phyloP scores from a whole-genome alignment of 2,329 filamentous ascomycete genomes.

The Pseudogymnoascus destructans region DNA sequence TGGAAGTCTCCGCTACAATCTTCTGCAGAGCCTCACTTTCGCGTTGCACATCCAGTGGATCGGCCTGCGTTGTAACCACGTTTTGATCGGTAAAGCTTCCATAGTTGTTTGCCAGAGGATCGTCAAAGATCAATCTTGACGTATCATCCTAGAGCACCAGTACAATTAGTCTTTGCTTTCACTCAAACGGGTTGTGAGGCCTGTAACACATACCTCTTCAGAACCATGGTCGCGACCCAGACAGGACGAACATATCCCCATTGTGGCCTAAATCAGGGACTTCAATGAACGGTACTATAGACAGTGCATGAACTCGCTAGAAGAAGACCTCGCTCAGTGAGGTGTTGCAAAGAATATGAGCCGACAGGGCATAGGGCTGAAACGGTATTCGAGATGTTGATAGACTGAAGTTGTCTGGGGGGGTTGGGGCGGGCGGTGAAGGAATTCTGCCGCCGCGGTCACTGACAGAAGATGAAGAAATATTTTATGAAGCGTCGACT shows the following conservation, averaged over 20 bases:
- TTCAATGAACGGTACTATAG: not conserved
- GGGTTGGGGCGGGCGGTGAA: not conserved
- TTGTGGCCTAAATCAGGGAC: constrained; percentile 21
- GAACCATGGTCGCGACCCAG: constrained; percentile 38
- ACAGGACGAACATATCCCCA: constrained; percentile 51
- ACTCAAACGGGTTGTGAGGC: constrained; percentile 10
- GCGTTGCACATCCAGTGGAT: constrained; percentile 48
- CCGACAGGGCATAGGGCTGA: not conserved
- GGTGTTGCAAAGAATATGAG: constrained; percentile 2
- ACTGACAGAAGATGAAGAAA: not conserved
- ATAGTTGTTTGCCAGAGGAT: constrained; percentile 45
- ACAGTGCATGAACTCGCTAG: not conserved
- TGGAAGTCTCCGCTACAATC: constrained; percentile 50
- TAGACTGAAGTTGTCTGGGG: not conserved
- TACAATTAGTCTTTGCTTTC: not conserved
- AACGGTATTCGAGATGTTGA: not conserved
- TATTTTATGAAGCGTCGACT: not conserved
- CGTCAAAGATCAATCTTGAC: constrained; percentile 46
- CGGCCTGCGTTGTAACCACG: constrained; percentile 38
- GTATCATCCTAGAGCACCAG: constrained; percentile 21
- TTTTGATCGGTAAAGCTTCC: constrained; percentile 48
- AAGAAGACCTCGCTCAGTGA: not conserved
- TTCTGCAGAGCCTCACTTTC: constrained; percentile 52
- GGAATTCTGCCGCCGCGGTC: not conserved
- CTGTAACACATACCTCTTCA: constrained; percentile 37